Percentiles rank a stretch among this genome's conserved stretches.
Evolutionary conservation across 1,284 basidiomycete species (phyloP).

Genomic region (Fomitiporia mediterranea): DNA sequence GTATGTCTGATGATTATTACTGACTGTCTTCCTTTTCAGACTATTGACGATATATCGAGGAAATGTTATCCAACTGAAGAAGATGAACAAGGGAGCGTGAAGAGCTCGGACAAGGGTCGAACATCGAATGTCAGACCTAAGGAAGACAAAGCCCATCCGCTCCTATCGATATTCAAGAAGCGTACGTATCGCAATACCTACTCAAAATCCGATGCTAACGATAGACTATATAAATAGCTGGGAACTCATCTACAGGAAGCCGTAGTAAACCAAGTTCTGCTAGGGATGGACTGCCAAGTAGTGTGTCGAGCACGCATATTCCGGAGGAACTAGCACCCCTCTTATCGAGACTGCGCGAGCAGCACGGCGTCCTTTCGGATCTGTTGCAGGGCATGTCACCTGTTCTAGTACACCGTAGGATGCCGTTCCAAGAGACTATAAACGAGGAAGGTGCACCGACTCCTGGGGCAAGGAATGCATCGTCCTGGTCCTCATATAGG

Average conservation of each 20-base stretch:
- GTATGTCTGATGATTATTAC: neutral
- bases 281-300: neutral
- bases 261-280: conserved; percentile 3
- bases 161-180: conserved; percentile 20
- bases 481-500: conserved; percentile 9
- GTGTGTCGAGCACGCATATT: neutral
- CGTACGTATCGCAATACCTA: conserved; percentile 2
- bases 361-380: conserved; percentile 15
- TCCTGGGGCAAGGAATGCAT: conserved; percentile 1
- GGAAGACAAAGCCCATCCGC: conserved; percentile 11
- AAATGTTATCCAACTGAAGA: conserved; percentile 3
- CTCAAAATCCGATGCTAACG: neutral
- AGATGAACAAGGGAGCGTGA: conserved; percentile 9
- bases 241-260: neutral
- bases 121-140: conserved; percentile 6
- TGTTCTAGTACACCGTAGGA: neutral
- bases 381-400: conserved; percentile 5
- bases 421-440: conserved; percentile 13
- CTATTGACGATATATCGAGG: conserved; percentile 12
- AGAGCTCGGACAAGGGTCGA: conserved; percentile 2
- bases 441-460: conserved; percentile 6
- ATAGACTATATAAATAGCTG: conserved; percentile 4
- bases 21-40: conserved; percentile 4
- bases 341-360: conserved; percentile 13
- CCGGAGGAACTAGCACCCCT: conserved; percentile 4